A percentile compares a stretch with the other conserved stretches of the same genome.
phyloP scores from a whole-genome alignment of 1,284 basidiomycete genomes.

The Cutaneotrichosporon sp. region DNA sequence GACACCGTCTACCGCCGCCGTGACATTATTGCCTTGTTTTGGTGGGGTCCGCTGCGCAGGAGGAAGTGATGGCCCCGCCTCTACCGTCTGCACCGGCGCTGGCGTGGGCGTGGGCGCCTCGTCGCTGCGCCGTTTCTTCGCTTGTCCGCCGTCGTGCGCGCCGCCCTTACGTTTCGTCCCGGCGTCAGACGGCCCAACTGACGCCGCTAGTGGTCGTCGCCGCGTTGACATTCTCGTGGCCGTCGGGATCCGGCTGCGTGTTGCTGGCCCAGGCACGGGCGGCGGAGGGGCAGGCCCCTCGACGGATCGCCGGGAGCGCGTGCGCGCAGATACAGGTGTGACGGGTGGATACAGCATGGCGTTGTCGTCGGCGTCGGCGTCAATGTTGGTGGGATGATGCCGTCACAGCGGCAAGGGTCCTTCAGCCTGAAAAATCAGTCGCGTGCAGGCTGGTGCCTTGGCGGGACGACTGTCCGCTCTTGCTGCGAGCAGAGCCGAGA shows the following conservation, averaged over 20 bases:
- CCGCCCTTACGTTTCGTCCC: no score
- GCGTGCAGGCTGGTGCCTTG: not conserved
- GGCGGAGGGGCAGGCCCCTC: not conserved
- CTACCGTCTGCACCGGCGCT: not conserved
- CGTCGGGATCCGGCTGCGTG: constrained; percentile 1
- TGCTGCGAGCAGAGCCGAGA: not conserved
- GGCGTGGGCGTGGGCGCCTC: not conserved
- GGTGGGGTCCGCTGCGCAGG: not conserved
- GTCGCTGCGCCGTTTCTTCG: not conserved
- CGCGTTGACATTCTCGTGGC: not conserved
- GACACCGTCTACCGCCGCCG: no score
- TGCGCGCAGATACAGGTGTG: constrained; percentile 6
- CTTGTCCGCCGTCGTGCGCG: no score
- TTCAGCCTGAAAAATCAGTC: constrained; percentile 7
- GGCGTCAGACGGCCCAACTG: no score
- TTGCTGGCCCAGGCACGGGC: no score
- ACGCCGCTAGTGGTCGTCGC: not conserved
- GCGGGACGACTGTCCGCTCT: no score
- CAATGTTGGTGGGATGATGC: not conserved
- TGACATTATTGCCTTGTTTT: not conserved
- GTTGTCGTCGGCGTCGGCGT: no score
- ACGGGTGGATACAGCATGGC: not conserved
- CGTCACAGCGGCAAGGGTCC: not conserved
- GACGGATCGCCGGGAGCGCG: constrained; percentile 10
- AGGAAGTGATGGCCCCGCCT: no score